Conservation (phyloP, 2,329 filamentous ascomycete genomes). For the Aureobasidium musti region DNA sequence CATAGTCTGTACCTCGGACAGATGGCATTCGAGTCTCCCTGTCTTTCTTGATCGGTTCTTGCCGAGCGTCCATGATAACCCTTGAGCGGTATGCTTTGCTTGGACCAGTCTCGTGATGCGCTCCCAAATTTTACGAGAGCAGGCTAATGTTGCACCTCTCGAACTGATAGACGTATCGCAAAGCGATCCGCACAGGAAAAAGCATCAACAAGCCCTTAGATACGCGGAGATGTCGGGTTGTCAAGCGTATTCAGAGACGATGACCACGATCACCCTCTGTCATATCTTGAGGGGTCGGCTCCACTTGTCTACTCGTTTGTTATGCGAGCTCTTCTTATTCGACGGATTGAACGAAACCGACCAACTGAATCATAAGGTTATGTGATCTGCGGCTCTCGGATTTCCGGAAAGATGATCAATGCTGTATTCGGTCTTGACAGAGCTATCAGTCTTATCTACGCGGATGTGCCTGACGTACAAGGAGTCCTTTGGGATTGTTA, state of each 20-base stretch:
- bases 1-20: too few relatives aligned
- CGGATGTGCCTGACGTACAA: not conserved
- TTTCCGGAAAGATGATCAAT: not conserved
- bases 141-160: not conserved
- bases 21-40: too few relatives aligned
- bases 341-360: too few relatives aligned
- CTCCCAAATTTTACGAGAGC: too few relatives aligned
- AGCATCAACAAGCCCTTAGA: not conserved
- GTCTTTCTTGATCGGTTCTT: too few relatives aligned
- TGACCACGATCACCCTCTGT: too few relatives aligned
- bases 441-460: not conserved
- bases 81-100: too few relatives aligned
- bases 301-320: not conserved
- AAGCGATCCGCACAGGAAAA: not conserved
- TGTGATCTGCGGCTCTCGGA: not conserved
- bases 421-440: not conserved
- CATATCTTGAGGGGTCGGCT: not conserved
- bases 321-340: not conserved
- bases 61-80: too few relatives aligned
- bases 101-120: too few relatives aligned
- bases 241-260: too few relatives aligned
- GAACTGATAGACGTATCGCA: not conserved
- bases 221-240: too few relatives aligned
- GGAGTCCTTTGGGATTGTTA: not conserved
- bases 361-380: not conserved